These are phyloP conservation scores for Daldinia decipiens DNA, from an alignment of 495 filamentous ascomycete genomes.

Conservation along the genomic window DNA sequence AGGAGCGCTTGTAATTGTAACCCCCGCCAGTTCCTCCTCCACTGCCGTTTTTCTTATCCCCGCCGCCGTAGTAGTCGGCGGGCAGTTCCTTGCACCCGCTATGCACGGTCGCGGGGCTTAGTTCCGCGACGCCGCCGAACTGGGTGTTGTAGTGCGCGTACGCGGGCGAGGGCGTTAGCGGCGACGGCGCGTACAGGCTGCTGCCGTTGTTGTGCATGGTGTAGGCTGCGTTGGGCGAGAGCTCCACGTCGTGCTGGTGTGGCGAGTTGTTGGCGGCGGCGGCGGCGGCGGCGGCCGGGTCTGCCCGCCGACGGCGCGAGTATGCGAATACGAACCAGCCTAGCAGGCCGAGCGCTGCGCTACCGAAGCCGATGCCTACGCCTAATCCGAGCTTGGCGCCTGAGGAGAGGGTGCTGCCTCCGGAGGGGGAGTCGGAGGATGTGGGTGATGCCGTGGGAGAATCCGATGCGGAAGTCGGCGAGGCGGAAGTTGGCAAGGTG, in stretches of 20 bases:
- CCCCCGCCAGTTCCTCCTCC: not conserved
- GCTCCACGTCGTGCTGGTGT: conserved; percentile 31
- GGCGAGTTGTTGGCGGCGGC: not conserved
- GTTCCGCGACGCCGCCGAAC: conserved; percentile 29
- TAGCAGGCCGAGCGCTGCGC: conserved; percentile 21
- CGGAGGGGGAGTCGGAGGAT: not conserved
- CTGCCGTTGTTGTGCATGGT: not conserved
- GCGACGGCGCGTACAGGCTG: not conserved
- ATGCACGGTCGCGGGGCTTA: conserved; percentile 14
- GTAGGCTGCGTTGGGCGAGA: conserved; percentile 11
- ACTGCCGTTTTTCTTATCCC: not conserved
- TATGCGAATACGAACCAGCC: conserved; percentile 46
- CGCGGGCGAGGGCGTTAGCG: not conserved
- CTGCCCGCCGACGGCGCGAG: conserved; percentile 31
- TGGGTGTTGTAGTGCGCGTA: conserved; percentile 44
- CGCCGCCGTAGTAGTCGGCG: conserved; percentile 21
- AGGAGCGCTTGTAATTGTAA: conserved; percentile 21
- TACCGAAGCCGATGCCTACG: conserved; percentile 37
- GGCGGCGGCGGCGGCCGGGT: not conserved
- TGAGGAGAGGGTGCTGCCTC: conserved; percentile 7
- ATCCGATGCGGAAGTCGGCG: conserved; percentile 8
- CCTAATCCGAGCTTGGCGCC: conserved; percentile 37
- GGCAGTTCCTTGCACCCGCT: conserved; percentile 31
- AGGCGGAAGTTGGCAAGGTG: not conserved
- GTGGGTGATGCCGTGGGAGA: conserved; percentile 9